phyloP scores from a whole-genome alignment of 495 filamentous ascomycete species.

The Pseudevernia furfuracea region DNA sequence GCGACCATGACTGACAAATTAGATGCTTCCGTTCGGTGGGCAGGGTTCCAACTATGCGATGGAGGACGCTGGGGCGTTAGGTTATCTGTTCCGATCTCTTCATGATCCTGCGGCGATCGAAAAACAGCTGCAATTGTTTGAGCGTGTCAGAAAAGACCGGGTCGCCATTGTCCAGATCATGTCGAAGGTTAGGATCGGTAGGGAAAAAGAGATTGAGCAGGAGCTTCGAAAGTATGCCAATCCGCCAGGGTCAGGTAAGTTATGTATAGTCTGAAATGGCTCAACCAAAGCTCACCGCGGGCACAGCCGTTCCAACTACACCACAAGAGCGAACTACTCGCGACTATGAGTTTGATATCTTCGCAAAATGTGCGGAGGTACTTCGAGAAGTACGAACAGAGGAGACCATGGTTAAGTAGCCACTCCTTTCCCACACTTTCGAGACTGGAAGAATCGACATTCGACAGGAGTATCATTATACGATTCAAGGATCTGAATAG shows the following conservation, averaged over 20 bases:
- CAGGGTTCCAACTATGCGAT: constrained; percentile 38
- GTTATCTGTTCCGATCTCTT: constrained; percentile 10
- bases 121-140: constrained; percentile 31
- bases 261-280: neutral
- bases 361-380: neutral
- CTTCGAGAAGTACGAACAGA: neutral
- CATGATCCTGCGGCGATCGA: constrained; percentile 19
- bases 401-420: neutral
- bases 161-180: constrained; percentile 35
- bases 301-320: neutral
- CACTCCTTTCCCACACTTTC: neutral
- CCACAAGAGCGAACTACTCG: neutral
- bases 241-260: constrained; percentile 22
- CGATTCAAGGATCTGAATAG: no score
- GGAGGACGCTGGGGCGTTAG: constrained; percentile 36
- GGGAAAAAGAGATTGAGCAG: constrained; percentile 22
- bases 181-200: constrained; percentile 25
- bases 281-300: neutral
- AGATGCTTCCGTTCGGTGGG: constrained; percentile 41
- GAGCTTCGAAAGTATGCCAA: constrained; percentile 22
- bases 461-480: neutral
- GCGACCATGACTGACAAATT: constrained; percentile 2
- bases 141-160: constrained; percentile 32
- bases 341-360: neutral
- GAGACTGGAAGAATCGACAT: neutral